These are phyloP conservation scores for Schizophyllum commune DNA, from an alignment of 1,284 basidiomycete species.

Conservation along the genomic window DNA sequence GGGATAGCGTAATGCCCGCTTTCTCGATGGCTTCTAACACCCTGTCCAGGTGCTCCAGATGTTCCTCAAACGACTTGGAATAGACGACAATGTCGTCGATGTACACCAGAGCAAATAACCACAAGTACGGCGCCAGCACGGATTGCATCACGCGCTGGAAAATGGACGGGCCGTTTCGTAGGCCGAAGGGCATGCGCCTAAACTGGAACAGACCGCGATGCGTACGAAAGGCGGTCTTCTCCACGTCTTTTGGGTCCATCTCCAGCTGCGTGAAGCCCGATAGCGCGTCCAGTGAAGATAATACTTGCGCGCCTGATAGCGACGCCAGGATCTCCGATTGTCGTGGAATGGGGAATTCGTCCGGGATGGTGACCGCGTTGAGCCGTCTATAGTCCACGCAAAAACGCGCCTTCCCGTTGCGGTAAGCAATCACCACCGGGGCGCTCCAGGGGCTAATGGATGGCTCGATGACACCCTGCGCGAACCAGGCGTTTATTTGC, in stretches of 20 bases:
- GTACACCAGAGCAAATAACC: conserved; percentile 32
- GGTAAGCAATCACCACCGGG: conserved; percentile 24
- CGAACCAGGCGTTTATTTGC: conserved; percentile 22
- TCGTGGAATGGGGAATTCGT: conserved; percentile 22
- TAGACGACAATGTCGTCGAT: conserved; percentile 30
- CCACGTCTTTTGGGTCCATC: conserved; percentile 19
- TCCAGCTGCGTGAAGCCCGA: conserved; percentile 32
- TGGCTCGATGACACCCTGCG: conserved; percentile 24
- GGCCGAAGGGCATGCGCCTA: conserved; percentile 33
- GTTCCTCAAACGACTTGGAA: conserved; percentile 24
- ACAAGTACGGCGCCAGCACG: too few relatives aligned
- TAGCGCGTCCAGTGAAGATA: conserved; percentile 29
- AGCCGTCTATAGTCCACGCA: conserved; percentile 26
- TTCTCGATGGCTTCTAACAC: conserved; percentile 22
- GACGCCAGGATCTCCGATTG: conserved; percentile 29
- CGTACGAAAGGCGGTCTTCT: conserved; percentile 29
- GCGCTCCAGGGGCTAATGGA: conserved; percentile 26
- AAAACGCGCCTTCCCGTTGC: conserved; percentile 24
- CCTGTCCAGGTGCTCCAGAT: conserved; percentile 22
- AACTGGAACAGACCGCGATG: conserved; percentile 34
- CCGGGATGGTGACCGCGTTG: conserved; percentile 24
- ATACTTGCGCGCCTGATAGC: conserved; percentile 23
- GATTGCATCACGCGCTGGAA: conserved; percentile 34
- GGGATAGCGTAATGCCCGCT: conserved; percentile 25
- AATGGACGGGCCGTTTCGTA: conserved; percentile 29